A percentile compares a stretch with the other conserved stretches of the same genome.
These are phyloP conservation scores for Rhamnella rubrinervis DNA, from an alignment of 331 rosid genomes.

Conservation along the genomic window DNA sequence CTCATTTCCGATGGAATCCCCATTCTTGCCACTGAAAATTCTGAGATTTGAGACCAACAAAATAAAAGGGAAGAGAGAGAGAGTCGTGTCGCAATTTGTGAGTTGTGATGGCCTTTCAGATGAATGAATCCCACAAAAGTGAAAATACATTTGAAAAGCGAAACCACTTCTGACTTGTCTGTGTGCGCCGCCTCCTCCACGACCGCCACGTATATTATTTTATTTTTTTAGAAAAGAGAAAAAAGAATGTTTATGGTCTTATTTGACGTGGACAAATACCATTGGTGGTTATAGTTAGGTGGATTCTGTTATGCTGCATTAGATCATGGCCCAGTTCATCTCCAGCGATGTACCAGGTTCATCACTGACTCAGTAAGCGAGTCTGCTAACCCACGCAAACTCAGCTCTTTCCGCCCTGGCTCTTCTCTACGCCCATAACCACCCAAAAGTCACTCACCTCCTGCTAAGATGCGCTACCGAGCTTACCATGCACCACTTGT, in stretches of 20 bases:
- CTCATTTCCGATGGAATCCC: slow-evolving; percentile 71
- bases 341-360: not conserved
- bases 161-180: not conserved
- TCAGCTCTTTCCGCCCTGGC: slow-evolving; percentile 28
- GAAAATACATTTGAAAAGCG: not conserved
- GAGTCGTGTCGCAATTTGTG: slow-evolving; percentile 9
- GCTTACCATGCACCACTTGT: slow-evolving; percentile 40
- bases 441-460: slow-evolving; percentile 38
- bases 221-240: not conserved
- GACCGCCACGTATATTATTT: not conserved
- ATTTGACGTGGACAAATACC: not conserved
- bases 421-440: slow-evolving; percentile 29
- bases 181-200: not conserved
- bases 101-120: not conserved
- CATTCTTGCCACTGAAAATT: slow-evolving; percentile 32
- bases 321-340: not conserved
- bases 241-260: not conserved
- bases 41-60: not conserved
- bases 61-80: not conserved
- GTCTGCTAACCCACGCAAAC: not conserved
- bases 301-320: not conserved
- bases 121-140: not conserved
- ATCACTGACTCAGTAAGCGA: not conserved
- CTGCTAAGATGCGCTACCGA: slow-evolving; percentile 33
- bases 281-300: not conserved